Base-by-base conservation (phyloP, 371 early-diverging fungal species). In the Rhizomucor pusillus region DNA sequence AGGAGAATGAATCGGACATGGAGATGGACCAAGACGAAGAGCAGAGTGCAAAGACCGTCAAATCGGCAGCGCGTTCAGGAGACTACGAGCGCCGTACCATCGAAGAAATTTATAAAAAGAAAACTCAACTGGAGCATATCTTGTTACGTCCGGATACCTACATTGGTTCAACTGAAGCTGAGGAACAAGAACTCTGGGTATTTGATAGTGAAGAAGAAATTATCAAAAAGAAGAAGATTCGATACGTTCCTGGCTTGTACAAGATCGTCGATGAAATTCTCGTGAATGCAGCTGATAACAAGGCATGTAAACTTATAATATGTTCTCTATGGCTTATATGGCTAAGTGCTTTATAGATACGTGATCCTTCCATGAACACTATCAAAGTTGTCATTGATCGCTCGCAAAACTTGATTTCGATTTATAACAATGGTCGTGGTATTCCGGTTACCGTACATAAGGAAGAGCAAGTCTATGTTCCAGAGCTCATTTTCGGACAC, bases 221-320 rank as follows among this genome's bases (percentile, higher is more conserved):
- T 56, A 90, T 99, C 69, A 85, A 68, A 24, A 65, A 79, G 47
- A 86, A 89, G 25, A 79, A 84, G 20, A 89, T 98, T 44, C 86
- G 66, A 1, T 94, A 86, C 71, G 98, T 95, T 1, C 99, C 99
- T 45, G 99, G 99, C 29, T 75, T 99, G 6, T 99, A 97, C 79
- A 99, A 99, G 72, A 99, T 99, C 60, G 95, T 99, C 50, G 99
- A 99, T 73, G 99, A 99, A 75, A 99, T 99, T 58, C 71, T 99
- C 4, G 99, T 99, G 20, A 99, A 99, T 79, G 99, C 94, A 14
- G 92, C 93, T 34, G 94, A 93, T 58, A 93, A 94, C 71, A 94
- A 92, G 86, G 87, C 88, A 79, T 43, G 33, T 49, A 16, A 29
- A 29, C 3, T 3, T 7, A 25, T 36, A 1, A 35, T 29, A 20